phyloP scores from a whole-genome alignment of 139 green algal genomes.

The Chlorella sp. region DNA sequence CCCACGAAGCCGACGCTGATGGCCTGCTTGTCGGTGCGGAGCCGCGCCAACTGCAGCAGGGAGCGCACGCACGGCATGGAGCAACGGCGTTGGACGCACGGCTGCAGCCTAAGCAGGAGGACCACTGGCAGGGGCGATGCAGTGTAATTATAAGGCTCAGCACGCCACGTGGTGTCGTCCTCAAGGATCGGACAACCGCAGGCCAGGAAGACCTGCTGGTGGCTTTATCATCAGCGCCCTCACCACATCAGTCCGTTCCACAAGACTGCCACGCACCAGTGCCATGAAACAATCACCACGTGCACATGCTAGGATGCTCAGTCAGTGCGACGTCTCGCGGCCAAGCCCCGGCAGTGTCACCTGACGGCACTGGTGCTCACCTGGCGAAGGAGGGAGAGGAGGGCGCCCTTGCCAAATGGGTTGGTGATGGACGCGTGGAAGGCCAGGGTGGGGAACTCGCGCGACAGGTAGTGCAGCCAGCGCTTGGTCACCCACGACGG shows the following conservation, averaged over 20 bases:
- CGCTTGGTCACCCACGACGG: conserved; percentile 96
- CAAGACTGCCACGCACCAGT: not conserved
- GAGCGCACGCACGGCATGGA: no score
- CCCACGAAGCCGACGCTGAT: conserved; percentile 96
- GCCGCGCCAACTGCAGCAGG: conserved; percentile 75
- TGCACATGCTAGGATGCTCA: no score
- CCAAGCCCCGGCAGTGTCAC: no score
- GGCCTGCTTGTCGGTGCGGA: conserved; percentile 93
- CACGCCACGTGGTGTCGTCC: not conserved
- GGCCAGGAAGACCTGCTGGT: conserved; percentile 8
- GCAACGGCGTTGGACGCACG: no score
- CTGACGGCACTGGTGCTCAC: not conserved
- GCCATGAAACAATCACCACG: not conserved
- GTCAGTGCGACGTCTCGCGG: no score
- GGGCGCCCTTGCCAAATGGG: conserved; percentile 95
- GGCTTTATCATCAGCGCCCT: not conserved
- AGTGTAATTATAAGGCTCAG: not conserved
- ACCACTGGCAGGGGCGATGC: no score
- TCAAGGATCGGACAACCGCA: not conserved
- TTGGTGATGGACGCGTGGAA: conserved; percentile 97
- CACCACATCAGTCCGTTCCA: no score
- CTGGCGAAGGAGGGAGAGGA: conserved; percentile 65
- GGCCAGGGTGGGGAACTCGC: conserved; percentile 92
- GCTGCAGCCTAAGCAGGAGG: no score
- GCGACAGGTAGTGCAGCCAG: conserved; percentile 86